A percentile compares a stretch with the other conserved stretches of the same genome.
Evolutionary conservation across 192 early-diverging fungal genomes (phyloP).

Genomic region (Coemansia sp.): DNA sequence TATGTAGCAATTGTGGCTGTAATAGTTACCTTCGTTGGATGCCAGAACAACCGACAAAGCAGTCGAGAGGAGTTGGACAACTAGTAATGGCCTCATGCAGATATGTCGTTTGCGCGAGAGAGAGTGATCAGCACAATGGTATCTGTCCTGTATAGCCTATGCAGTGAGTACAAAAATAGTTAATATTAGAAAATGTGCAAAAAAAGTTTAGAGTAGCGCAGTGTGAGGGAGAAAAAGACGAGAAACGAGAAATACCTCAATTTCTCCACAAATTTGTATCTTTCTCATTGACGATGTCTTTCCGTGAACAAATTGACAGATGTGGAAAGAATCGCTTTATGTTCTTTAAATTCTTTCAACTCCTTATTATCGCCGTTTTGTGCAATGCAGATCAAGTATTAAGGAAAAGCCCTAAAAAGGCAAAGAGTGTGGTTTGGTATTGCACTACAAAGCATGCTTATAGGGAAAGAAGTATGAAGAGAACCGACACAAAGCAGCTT

Average conservation of each 20-base stretch:
- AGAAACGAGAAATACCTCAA: too few relatives aligned
- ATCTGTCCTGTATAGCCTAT: background rate
- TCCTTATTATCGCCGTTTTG: background rate
- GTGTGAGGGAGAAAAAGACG: background rate
- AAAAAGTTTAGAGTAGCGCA: background rate
- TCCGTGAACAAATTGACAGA: background rate
- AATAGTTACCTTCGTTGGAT: background rate
- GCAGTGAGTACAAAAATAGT: background rate
- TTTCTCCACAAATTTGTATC: background rate
- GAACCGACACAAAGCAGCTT: background rate
- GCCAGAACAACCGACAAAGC: background rate
- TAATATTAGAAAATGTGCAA: background rate
- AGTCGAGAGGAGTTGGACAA: background rate
- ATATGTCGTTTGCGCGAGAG: background rate
- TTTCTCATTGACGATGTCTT: background rate
- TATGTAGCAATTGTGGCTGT: background rate
- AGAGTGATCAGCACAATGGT: background rate
- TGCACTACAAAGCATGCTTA: background rate
- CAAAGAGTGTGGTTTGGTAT: background rate
- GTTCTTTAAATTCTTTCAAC: background rate
- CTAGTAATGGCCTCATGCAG: slow-evolving; percentile 2
- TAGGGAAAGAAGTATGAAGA: background rate
- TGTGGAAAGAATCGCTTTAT: background rate
- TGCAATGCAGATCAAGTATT: background rate
- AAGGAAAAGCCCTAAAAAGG: background rate